Conservation (phyloP, 352 stramenopile genomes). For the Phytopythium mirpurense region DNA sequence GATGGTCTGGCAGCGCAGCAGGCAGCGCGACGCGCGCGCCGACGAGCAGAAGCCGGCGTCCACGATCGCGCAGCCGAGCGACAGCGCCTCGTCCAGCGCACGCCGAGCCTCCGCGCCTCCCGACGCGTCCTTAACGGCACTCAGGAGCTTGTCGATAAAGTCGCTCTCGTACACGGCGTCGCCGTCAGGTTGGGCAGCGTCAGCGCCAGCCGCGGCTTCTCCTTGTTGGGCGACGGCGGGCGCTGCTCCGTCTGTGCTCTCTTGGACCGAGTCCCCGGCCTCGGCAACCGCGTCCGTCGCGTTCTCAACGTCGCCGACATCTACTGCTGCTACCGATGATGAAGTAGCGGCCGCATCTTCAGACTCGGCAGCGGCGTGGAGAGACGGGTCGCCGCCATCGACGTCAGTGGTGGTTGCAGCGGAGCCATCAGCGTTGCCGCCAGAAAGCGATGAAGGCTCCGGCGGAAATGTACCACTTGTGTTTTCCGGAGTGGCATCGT, state of each 20-base stretch:
- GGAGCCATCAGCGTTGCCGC: not conserved
- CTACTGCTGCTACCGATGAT: not conserved
- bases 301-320: not conserved
- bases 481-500: not conserved
- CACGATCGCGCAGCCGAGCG: constrained; percentile 47
- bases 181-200: not conserved
- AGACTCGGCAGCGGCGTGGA: not conserved
- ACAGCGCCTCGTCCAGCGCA: constrained; percentile 35
- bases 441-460: not conserved
- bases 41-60: constrained; percentile 55
- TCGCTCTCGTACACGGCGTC: constrained; percentile 1
- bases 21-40: constrained; percentile 38
- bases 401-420: not conserved
- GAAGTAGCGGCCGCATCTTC: not conserved
- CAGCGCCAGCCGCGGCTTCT: not conserved
- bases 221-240: not conserved
- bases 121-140: constrained; percentile 9
- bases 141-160: constrained; percentile 29
- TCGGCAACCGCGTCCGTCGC: not conserved
- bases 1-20: constrained; percentile 51
- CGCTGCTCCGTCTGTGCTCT: not conserved
- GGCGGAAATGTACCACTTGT: too few species aligned
- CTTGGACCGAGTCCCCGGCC: not conserved
- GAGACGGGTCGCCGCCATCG: not conserved
- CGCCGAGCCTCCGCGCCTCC: constrained; percentile 12